phyloP scores from a whole-genome alignment of 1,284 basidiomycete genomes.

The Coniophora puteana region DNA sequence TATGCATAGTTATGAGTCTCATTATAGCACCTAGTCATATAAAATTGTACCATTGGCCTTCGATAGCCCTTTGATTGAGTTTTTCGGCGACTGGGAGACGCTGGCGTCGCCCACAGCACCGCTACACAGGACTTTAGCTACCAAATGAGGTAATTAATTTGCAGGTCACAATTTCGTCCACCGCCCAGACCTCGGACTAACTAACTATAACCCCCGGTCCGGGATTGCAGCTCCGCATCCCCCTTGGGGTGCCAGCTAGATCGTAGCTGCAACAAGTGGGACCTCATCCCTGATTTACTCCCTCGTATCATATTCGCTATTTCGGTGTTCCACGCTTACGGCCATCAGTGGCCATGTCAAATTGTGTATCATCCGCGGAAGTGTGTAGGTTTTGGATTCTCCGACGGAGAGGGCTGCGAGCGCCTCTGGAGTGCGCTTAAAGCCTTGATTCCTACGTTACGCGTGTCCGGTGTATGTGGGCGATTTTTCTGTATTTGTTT shows the following conservation, averaged over 20 bases:
- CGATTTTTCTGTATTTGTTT: background rate
- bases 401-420: constrained; percentile 23
- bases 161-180: too few species aligned
- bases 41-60: too few species aligned
- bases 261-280: constrained; percentile 7
- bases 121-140: too few species aligned
- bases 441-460: constrained; percentile 11
- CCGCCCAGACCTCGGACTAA: too few species aligned
- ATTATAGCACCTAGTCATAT: too few species aligned
- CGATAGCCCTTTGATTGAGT: too few species aligned
- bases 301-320: constrained; percentile 12
- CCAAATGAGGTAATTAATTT: too few species aligned
- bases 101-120: too few species aligned
- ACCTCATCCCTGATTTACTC: background rate
- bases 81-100: too few species aligned
- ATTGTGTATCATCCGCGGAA: constrained; percentile 20
- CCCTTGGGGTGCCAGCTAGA: constrained; percentile 17
- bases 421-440: constrained; percentile 17
- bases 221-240: too few species aligned
- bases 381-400: constrained; percentile 15
- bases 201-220: too few species aligned
- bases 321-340: constrained; percentile 20
- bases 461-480: constrained; percentile 12
- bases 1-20: too few species aligned
- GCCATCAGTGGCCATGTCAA: constrained; percentile 22